A percentile compares a stretch with the other conserved stretches of the same genome.
Evolutionary conservation across 179 eudicot genomes (phyloP).

Genomic region (Drosera spatulata): DNA sequence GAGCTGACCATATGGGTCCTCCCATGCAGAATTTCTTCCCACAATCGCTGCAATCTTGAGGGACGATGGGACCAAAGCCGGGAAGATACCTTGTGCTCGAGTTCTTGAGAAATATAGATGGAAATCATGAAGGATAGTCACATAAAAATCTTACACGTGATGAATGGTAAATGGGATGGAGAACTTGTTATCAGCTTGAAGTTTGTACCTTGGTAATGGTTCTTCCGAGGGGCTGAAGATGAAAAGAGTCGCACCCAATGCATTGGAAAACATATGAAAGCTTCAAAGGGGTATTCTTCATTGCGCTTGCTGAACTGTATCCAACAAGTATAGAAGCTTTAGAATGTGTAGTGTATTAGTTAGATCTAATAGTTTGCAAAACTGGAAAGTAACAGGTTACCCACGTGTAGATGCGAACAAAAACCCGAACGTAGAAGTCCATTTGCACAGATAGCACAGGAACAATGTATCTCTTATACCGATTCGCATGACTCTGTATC

Average conservation of each 20-base stretch:
- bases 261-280: conserved; percentile 92
- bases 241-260: conserved; percentile 94
- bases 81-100: conserved; percentile 68
- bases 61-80: conserved; percentile 84
- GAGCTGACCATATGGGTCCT: conserved; percentile 98
- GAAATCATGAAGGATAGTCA: background rate
- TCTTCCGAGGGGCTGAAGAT: conserved; percentile 89
- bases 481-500: conserved; percentile 95
- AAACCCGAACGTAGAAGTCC: conserved; percentile 90
- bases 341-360: too few relatives aligned
- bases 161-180: background rate
- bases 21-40: conserved; percentile 93
- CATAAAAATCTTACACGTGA: too few relatives aligned
- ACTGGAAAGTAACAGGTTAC: conserved; percentile 13
- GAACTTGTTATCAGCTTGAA: background rate
- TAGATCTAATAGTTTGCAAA: too few relatives aligned
- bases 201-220: conserved; percentile 68
- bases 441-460: conserved; percentile 82
- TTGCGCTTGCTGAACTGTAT: conserved; percentile 87
- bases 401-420: conserved; percentile 89
- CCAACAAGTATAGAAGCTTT: background rate
- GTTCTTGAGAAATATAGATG: conserved; percentile 29
- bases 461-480: conserved; percentile 88
- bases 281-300: conserved; percentile 97
- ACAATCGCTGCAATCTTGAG: conserved; percentile 84